Base-by-base conservation (phyloP, 805 yeast genomes). In the Ogataea paradorogensis region DNA sequence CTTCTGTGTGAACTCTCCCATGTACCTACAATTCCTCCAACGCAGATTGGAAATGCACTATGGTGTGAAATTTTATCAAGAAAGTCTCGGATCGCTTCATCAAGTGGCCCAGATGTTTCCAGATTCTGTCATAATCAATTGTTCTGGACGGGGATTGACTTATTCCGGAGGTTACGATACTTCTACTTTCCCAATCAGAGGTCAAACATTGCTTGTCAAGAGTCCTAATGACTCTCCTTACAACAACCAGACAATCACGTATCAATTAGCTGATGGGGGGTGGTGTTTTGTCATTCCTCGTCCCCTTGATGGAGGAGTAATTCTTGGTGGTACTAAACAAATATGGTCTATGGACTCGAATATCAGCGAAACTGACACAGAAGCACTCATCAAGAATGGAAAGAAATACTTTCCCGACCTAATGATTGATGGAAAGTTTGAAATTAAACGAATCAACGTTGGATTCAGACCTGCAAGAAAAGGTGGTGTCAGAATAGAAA, bases 311-410 rank as follows among this genome's bases (percentile, higher is more conserved):
- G 81, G 82, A 7, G 83, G 84, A 0, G 60, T 75, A 11, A 78
- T 82, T 27, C 54, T 82, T 6, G 88, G 89, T 6, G 88, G 88
- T 4, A 82, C 87, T 0, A 81, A 82, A 48, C 84, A 78, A 47
- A 53, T 69, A 3, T 53, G 63, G 26, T 78, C 71, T 27, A 43
- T 48, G 7, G 51, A 49, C 13, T 35, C 62, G 1, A 56, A 45
- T 4, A 70, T 73, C 9, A 61, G 69, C 25, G 67, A 61, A 1
- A 63, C 55, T 4, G 87, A 82, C 45, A 71, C 83, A 0, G 41
- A 58, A 5, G 64, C 51, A 0, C 51, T 82, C n/a, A 51, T 71
- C 6, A 41, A 41, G 2, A 62, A 78, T 34, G 86, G 62, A 22
- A 51, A 48, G 34, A 38, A 27, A 20, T 55, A 71, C 5, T 80